A percentile compares a stretch with the other conserved stretches of the same genome.
Conservation (phyloP, 1,139 yeast species). For the Pichia sp. region DNA sequence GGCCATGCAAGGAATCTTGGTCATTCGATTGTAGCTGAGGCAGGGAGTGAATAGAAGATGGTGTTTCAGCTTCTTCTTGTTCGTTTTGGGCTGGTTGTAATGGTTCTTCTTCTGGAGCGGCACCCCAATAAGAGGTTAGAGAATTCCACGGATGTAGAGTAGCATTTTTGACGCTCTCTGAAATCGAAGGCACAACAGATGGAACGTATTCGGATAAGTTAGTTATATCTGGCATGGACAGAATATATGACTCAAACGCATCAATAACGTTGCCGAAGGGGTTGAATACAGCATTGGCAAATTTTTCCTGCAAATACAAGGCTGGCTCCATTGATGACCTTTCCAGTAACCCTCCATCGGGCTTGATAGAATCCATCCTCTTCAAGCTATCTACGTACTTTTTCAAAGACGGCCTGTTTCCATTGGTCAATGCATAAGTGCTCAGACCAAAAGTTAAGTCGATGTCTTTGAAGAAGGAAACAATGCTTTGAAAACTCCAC, state of each 20-base stretch:
- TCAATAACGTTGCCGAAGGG: constrained; percentile 27
- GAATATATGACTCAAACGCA: constrained; percentile 23
- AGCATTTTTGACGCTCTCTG: constrained; percentile 1
- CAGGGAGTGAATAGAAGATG: background rate
- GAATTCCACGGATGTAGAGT: constrained; percentile 13
- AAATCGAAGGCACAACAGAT: constrained; percentile 8
- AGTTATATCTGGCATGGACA: constrained; percentile 10
- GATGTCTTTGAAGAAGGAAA: constrained; percentile 26
- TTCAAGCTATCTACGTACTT: constrained; percentile 20
- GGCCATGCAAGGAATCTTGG: background rate
- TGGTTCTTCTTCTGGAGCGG: background rate
- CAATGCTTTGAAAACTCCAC: constrained; percentile 15
- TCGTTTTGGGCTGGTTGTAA: background rate
- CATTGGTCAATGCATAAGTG: constrained; percentile 24
- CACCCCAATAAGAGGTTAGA: constrained; percentile 10
- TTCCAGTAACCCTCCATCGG: constrained; percentile 24
- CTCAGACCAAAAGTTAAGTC: constrained; percentile 29
- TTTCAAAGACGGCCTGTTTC: constrained; percentile 27
- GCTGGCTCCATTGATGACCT: constrained; percentile 29
- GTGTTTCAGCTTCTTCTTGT: background rate
- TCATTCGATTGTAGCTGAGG: background rate
- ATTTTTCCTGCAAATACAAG: constrained; percentile 25
- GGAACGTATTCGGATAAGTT: constrained; percentile 6
- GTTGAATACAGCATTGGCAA: constrained; percentile 27
- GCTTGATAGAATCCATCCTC: constrained; percentile 19